Conservation (phyloP, 257 asterid genomes). For the Rhazya stricta region DNA sequence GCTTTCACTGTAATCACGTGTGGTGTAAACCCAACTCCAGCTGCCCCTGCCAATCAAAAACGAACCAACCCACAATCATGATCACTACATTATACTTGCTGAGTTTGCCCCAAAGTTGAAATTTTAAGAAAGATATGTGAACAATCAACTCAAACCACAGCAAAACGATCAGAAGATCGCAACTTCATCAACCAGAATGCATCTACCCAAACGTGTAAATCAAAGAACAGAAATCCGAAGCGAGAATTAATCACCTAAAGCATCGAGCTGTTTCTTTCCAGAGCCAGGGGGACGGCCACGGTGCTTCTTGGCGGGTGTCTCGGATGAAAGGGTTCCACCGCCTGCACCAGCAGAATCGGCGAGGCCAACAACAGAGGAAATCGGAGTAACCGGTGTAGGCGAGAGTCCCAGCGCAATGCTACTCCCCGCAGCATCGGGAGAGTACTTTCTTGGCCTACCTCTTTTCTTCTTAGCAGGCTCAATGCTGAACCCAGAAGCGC, state of each 20-base stretch:
- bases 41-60: slow-evolving; percentile 29
- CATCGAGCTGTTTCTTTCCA: slow-evolving; percentile 47
- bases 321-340: slow-evolving; percentile 34
- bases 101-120: background rate
- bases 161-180: background rate
- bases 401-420: slow-evolving; percentile 73
- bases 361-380: slow-evolving; percentile 28
- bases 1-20: slow-evolving; percentile 47
- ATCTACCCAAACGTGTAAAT: background rate
- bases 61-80: background rate
- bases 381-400: slow-evolving; percentile 48
- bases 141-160: background rate
- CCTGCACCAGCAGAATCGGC: slow-evolving; percentile 28
- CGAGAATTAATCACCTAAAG: slow-evolving; percentile 28
- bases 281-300: slow-evolving; percentile 60
- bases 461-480: slow-evolving; percentile 72
- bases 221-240: background rate
- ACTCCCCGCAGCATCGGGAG: slow-evolving; percentile 49
- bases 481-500: slow-evolving; percentile 40
- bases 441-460: slow-evolving; percentile 83
- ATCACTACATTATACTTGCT: background rate
- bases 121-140: background rate
- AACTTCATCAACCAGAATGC: slow-evolving; percentile 2
- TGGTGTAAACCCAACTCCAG: slow-evolving; percentile 48
- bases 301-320: slow-evolving; percentile 32